These are phyloP conservation scores for Podospora bellae-mahoneyi DNA, from an alignment of 495 filamentous ascomycete genomes.

Conservation along the genomic window DNA sequence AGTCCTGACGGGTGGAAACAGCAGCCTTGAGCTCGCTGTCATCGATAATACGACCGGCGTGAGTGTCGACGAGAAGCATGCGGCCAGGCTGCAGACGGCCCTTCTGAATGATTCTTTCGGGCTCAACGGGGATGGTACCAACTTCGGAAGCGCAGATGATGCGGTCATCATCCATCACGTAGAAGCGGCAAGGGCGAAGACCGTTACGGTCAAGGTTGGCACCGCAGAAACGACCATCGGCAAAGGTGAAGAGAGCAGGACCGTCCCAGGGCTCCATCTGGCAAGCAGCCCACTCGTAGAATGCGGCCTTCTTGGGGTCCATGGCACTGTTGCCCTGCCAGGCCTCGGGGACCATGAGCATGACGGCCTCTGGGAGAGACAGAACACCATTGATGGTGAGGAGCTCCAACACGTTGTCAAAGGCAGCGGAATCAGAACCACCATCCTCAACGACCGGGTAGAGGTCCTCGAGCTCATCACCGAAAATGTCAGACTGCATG, in stretches of 20 bases:
- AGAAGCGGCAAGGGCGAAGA: conserved; percentile 94
- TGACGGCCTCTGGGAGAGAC: conserved; percentile 94
- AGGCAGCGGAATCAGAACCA: conserved; percentile 95
- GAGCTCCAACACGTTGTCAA: conserved; percentile 96
- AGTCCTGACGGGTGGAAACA: conserved; percentile 81
- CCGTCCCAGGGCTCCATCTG: conserved; percentile 99
- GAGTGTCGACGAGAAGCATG: conserved; percentile 96
- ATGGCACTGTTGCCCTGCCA: conserved; percentile 94
- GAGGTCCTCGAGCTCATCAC: conserved; percentile 83
- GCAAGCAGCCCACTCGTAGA: conserved; percentile 99
- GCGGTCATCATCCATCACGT: conserved; percentile 95
- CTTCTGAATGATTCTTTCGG: conserved; percentile 89
- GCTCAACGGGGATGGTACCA: conserved; percentile 88
- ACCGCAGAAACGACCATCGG: conserved; percentile 96
- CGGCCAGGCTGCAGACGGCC: conserved; percentile 92
- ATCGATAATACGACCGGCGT: conserved; percentile 93
- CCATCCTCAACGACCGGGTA: conserved; percentile 98
- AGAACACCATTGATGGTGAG: conserved; percentile 96
- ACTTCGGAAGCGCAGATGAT: conserved; percentile 99
- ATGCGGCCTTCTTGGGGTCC: conserved; percentile 94
- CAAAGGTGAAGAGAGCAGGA: conserved; percentile 95
- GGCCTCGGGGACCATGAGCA: conserved; percentile 98
- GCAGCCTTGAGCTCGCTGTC: conserved; percentile 90
- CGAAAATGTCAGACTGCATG: conserved; percentile 88
- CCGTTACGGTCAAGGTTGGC: conserved; percentile 99